These are phyloP conservation scores for Geosmithia flava DNA, from an alignment of 2,329 filamentous ascomycete genomes.

Conservation along the genomic window DNA sequence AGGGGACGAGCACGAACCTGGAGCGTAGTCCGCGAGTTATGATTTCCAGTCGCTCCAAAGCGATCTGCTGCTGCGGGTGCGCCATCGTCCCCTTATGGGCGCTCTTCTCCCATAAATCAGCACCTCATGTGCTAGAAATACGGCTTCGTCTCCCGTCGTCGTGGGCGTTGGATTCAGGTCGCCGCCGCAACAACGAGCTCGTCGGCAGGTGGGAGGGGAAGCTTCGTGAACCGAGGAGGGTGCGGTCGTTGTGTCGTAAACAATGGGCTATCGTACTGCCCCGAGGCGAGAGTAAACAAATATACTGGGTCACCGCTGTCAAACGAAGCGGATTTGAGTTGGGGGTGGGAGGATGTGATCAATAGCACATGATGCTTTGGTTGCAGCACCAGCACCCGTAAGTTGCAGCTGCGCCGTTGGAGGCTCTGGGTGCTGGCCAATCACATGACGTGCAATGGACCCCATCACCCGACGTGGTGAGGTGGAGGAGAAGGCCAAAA, in stretches of 20 bases:
- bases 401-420: background rate
- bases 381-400: background rate
- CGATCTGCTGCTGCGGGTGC: conserved; percentile 33
- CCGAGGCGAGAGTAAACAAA: background rate
- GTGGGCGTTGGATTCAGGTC: background rate
- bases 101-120: conserved; percentile 1
- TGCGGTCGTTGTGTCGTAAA: background rate
- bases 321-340: background rate
- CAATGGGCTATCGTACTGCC: background rate
- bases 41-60: conserved; percentile 41
- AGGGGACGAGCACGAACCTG: conserved; percentile 24
- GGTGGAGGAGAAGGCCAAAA: background rate
- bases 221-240: background rate
- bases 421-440: background rate
- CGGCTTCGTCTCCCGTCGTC: background rate
- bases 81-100: conserved; percentile 20
- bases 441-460: background rate
- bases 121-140: conserved; percentile 1
- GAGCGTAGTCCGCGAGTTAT: conserved; percentile 43
- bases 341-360: background rate
- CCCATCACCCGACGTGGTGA: background rate
- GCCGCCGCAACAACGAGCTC: background rate
- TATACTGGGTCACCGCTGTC: background rate
- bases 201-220: too few relatives aligned
- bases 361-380: background rate